Base-by-base conservation (phyloP, 768 basidiomycete genomes). In the Fibroporia radiculosa region DNA sequence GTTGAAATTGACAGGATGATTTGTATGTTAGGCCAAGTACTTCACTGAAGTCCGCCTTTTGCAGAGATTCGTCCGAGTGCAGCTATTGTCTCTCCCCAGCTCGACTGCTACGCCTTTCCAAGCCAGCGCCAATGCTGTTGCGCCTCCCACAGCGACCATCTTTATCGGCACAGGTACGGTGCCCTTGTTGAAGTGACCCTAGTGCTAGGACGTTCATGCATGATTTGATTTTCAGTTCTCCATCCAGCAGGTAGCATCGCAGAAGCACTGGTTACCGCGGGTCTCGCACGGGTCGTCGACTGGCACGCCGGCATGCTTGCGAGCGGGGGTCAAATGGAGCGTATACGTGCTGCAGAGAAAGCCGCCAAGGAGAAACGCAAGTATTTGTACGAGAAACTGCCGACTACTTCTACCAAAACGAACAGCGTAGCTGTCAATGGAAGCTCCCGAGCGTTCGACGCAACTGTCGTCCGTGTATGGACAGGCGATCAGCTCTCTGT, bases 231-330 rank as follows among this genome's bases (percentile, higher is more conserved):
- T 34, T 33, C 35, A 88, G 85, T 90, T 11, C 66, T 88, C 32
- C 95, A 98, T 60, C 93, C 95, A 7, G 88, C 83, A 14, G 95
- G 95, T 25, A 96, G 96, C 64, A 84, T 99, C 20, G 93, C 92
- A 11, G 90, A 95, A 54, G 81, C 86, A 62, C 72, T 99, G 29
- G 80, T 91, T 23, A 77, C 75, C 3, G 77, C 79, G 35, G 93
- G 95, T 23, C 71, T 97, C 1, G 95, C 93, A 14, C 84, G 90
- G 46, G 75, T 97, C 40, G 84, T 98, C 47, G 93, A 95, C 60
- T 97, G 93, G 93, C 95, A 99, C 62, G 93, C 95, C 13, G 93
- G 93, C 18, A 85, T 98, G 76, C 78, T 99, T 18, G 80, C 90
- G 1, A 76, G 72, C 42, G 70, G 74, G 41, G 92, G 92, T 31